Conservation (phyloP, 495 filamentous ascomycete species). For the Letharia lupina region DNA sequence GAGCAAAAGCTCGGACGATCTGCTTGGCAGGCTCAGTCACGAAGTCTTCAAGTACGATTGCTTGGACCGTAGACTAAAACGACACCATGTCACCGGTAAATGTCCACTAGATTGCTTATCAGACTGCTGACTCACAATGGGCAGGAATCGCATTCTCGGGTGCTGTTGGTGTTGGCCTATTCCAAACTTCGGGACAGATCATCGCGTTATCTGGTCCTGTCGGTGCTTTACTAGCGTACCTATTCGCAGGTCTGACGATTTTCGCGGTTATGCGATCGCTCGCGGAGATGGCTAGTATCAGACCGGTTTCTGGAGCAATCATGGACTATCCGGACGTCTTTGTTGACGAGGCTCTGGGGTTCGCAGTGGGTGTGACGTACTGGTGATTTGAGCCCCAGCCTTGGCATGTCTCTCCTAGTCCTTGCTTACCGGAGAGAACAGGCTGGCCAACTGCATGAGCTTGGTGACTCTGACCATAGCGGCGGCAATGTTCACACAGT, state of each 20-base stretch:
- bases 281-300: constrained; percentile 36
- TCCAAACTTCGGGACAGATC: constrained; percentile 33
- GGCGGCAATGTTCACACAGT: constrained; percentile 25
- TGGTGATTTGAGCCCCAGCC: constrained; percentile 27
- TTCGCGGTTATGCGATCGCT: constrained; percentile 37
- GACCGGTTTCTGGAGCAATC: constrained; percentile 34
- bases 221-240: constrained; percentile 33
- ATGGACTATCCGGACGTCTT: constrained; percentile 36
- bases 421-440: constrained; percentile 12
- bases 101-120: neutral
- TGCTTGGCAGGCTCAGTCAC: constrained; percentile 10
- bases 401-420: neutral
- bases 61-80: constrained; percentile 21
- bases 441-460: constrained; percentile 29
- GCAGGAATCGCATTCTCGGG: constrained; percentile 33
- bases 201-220: constrained; percentile 31
- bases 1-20: neutral
- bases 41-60: constrained; percentile 19
- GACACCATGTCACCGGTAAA: constrained; percentile 27
- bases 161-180: constrained; percentile 37
- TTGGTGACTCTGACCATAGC: constrained; percentile 27
- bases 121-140: neutral
- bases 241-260: constrained; percentile 32
- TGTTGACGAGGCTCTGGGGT: constrained; percentile 36
- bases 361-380: constrained; percentile 35